Base-by-base conservation (phyloP, 805 yeast genomes). In the Hanseniaspora osmophila region DNA sequence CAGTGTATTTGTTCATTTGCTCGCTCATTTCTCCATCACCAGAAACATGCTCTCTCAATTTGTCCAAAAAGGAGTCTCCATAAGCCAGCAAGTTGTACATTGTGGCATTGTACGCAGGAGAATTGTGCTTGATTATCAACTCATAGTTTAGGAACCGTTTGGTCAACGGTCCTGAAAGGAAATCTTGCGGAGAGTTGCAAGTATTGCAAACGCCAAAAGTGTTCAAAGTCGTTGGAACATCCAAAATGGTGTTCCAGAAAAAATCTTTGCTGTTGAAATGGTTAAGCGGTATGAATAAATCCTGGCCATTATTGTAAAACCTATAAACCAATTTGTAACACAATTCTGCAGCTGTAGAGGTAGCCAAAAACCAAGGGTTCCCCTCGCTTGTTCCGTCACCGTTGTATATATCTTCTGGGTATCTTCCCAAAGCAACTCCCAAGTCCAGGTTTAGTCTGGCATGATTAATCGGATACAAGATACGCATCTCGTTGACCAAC, bases 341-440 rank as follows among this genome's bases (percentile, higher is more conserved):
- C 15, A 80, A 52, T 57, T 80, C 84, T 5, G 84, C 66, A 2
- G 84, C 85, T 3, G 82, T 68, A 0, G 82, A 74, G 1, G 90
- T 83, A 2, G 84, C 66, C 47, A 88, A 73, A 57, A 87, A 86
- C 97, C 96, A 88, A 6, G 97, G 96, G 56, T 88, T 87, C 2
- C 96, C 96, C 54, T 80, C 85, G 30, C 80, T 69, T 0, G 73
- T 66, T 0, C 77, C 78, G 48, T 68, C 64, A 0, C 95, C 95
- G 59, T 88, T 80, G 61, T 88, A 88, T 10, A 80, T 60, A 62
- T 88, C 97, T 57, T 88, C 97, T 0, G 96, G 95, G 57, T 88
- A 88, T 57, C 97, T 71, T 2, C 97, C 97, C 44, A 88, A 62
- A 0, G 82, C 95, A 43, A 80, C 78, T 2, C 73, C 74, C 18